Percentiles rank a stretch among this genome's conserved stretches.
Conservation (phyloP, 1,139 yeast species). For the Hansenula anomala region DNA sequence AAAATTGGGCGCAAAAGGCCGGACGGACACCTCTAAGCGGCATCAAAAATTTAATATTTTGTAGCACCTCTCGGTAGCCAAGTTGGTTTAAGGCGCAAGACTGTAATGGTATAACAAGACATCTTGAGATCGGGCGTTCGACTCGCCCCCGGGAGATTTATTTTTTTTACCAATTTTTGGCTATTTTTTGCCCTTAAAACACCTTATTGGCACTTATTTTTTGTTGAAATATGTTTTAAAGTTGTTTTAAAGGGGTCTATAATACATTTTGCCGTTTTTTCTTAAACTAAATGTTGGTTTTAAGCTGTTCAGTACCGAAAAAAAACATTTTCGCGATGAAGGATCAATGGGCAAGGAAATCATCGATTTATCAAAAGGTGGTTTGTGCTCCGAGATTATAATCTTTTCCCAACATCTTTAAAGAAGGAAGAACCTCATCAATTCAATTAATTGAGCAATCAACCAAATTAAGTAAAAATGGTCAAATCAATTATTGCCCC, state of each 20-base stretch:
- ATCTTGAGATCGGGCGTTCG: constrained; percentile 27
- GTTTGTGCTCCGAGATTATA: not conserved
- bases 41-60: not conserved
- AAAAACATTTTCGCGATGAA: no score
- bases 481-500: constrained; percentile 90
- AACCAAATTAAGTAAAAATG: constrained; percentile 32
- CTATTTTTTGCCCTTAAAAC: not conserved
- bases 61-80: constrained; percentile 23
- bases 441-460: no score
- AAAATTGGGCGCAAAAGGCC: not conserved
- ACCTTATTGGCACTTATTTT: constrained; percentile 1
- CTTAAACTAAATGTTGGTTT: no score
- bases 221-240: no score
- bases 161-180: constrained; percentile 1
- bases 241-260: not conserved
- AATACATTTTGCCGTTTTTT: no score
- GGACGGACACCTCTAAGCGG: not conserved
- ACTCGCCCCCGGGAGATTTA: constrained; percentile 25
- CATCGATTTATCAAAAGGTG: not conserved
- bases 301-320: no score
- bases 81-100: constrained; percentile 27
- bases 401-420: no score
- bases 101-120: constrained; percentile 22
- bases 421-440: no score
- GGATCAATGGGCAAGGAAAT: no score